A percentile compares a stretch with the other conserved stretches of the same genome.
Evolutionary conservation across 2,329 filamentous ascomycete genomes (phyloP).

Genomic region (Neoscytalidium dimidiatum): DNA sequence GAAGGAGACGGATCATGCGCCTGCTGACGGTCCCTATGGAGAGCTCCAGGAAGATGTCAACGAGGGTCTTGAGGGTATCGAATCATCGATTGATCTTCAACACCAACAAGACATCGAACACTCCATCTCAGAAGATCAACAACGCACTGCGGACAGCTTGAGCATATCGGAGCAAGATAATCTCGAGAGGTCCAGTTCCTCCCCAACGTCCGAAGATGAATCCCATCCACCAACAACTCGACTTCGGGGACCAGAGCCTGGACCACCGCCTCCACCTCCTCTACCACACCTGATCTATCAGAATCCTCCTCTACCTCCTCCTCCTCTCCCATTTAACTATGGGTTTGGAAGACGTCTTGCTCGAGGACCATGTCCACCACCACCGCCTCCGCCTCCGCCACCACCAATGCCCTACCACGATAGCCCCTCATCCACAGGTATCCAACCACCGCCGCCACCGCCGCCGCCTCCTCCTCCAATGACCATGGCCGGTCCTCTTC

Average conservation of each 20-base stretch:
- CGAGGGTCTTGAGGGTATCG: neutral
- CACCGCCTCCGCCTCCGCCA: neutral
- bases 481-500: neutral
- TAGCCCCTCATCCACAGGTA: neutral
- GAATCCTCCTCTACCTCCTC: neutral
- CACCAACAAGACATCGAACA: neutral
- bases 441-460: neutral
- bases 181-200: neutral
- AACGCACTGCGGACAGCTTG: neutral
- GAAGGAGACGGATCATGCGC: neutral
- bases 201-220: neutral
- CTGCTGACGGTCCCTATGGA: neutral
- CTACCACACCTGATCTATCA: neutral
- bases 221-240: neutral
- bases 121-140: neutral
- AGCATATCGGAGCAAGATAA: neutral
- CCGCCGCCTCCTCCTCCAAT: neutral
- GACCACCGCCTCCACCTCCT: neutral
- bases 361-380: neutral
- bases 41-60: neutral
- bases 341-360: neutral
- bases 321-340: neutral
- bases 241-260: neutral
- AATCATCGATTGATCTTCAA: neutral
- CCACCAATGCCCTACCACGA: neutral